Percentiles rank a stretch among this genome's conserved stretches.
Conservation (phyloP, 768 basidiomycete genomes). For the Tricholoma matsutake region DNA sequence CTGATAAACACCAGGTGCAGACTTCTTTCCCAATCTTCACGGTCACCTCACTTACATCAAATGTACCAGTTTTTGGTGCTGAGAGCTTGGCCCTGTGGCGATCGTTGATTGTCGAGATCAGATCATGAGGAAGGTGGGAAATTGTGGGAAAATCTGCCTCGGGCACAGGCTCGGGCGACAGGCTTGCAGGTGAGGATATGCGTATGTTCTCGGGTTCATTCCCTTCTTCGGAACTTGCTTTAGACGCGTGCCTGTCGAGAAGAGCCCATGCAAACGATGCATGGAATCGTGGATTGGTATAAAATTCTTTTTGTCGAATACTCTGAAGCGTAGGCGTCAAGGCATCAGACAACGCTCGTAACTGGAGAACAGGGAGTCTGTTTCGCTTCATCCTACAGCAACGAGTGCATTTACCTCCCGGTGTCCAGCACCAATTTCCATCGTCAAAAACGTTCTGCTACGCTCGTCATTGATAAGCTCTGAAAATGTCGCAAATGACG, state of each 20-base stretch:
- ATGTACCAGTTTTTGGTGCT: slow-evolving; percentile 41
- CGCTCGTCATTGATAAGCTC: slow-evolving; percentile 76
- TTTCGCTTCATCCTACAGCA: not conserved
- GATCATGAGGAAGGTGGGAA: slow-evolving; percentile 43
- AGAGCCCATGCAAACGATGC: slow-evolving; percentile 88
- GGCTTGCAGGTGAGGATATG: slow-evolving; percentile 9
- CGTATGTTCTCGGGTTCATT: slow-evolving; percentile 1
- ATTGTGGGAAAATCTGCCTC: slow-evolving; percentile 43
- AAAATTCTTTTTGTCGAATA: slow-evolving; percentile 77
- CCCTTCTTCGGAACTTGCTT: not conserved
- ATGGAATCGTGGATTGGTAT: slow-evolving; percentile 80
- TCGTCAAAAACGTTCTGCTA: slow-evolving; percentile 74
- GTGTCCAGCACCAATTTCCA: slow-evolving; percentile 85
- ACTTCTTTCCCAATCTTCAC: slow-evolving; percentile 73
- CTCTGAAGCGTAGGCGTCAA: slow-evolving; percentile 56
- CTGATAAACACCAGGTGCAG: slow-evolving; percentile 41
- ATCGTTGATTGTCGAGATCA: slow-evolving; percentile 49
- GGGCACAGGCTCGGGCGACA: slow-evolving; percentile 10
- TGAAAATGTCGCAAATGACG: slow-evolving; percentile 71
- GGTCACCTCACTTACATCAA: slow-evolving; percentile 52
- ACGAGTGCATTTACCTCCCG: slow-evolving; percentile 47
- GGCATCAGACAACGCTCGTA: slow-evolving; percentile 49
- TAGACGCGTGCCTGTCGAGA: slow-evolving; percentile 34
- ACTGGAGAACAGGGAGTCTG: slow-evolving; percentile 37
- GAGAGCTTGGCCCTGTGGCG: slow-evolving; percentile 42